Base-by-base conservation (phyloP, 768 basidiomycete genomes). In the Pisolithus orientalis region DNA sequence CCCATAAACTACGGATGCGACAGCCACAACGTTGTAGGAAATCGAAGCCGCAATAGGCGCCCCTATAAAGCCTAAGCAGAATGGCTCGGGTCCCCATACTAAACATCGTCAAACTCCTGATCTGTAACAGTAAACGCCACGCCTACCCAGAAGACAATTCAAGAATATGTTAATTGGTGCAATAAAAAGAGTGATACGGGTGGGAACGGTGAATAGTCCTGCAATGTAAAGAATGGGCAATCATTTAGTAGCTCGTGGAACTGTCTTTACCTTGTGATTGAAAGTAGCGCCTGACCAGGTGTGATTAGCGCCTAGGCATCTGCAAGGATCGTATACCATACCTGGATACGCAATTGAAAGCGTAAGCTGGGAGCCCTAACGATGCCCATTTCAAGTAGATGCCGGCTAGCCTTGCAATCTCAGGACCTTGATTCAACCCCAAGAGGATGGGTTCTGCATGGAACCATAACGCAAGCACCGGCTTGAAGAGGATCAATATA, bases 1-100 rank as follows among this genome's bases (percentile, higher is more conserved):
- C 6, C 82, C 87, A 52, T 88, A 90, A 31, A 75, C 49, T 44
- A 88, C 71, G 1, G 82, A 87, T 50, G 78, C 63, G 42, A 80
- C 50, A 0, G 82, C 74, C 39, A 93, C 84, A 17, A 95, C 74
- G 65, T 94, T 95, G 71, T 93, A 90, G 11, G 88, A 89, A 44
- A 94, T 76, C 0, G 88, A 83, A 2, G 93, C 92, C 1, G 94
- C 88, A 17, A 97, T 75, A 0, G 95, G 95, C 4, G 94, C 95
- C 11, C 95, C 95, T 47, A 88, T 82, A 68, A 90, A 98, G 1
- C 94, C 94, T 3, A 97, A 73, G 13, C 87, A 76, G 52, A 96
- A 71, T 5, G 21, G 21, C 21, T 21, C 21, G 81, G 72, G 32
- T 79, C 61, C 2, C 66, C 66, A 66, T 28, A 0, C 21, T 14